phyloP scores from a whole-genome alignment of 768 basidiomycete species.

The Hebeloma cylindrosporum region DNA sequence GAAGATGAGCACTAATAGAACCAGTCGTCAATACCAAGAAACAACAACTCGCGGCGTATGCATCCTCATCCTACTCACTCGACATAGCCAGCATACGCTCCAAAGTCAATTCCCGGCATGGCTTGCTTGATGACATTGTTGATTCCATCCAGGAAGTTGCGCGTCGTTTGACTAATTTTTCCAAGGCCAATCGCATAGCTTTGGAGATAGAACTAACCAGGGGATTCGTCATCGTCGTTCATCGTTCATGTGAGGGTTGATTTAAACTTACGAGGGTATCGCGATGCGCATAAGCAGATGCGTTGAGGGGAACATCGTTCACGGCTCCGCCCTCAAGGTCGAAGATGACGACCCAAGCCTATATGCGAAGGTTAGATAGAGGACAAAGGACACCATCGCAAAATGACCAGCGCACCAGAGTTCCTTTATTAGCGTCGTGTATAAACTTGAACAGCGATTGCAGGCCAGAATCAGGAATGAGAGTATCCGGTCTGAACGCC shows the following conservation, averaged over 20 bases:
- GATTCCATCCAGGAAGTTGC: conserved; percentile 6
- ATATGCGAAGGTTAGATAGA: not conserved
- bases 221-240: too few relatives aligned
- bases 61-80: not conserved
- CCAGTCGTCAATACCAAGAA: too few relatives aligned
- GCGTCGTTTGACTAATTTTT: conserved; percentile 8
- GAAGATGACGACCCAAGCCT: conserved; percentile 11
- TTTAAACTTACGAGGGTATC: conserved; percentile 3
- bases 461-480: not conserved
- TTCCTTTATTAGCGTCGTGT: conserved; percentile 7
- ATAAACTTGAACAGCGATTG: conserved; percentile 8
- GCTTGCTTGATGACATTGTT: conserved; percentile 4
- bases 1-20: conserved; percentile 8
- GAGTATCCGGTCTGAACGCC: conserved; percentile 1
- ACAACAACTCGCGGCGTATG: not conserved
- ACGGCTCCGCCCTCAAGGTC: conserved; percentile 8
- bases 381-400: not conserved
- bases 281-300: conserved; percentile 8
- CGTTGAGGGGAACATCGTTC: conserved; percentile 4
- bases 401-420: not conserved
- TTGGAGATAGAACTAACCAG: conserved; percentile 6
- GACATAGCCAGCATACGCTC: conserved; percentile 8
- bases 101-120: conserved; percentile 7
- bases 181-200: conserved; percentile 7
- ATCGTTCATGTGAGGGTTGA: not conserved